Evolutionary conservation across 306 rosid genomes (phyloP).

Genomic region (Hippophae tibetana): DNA sequence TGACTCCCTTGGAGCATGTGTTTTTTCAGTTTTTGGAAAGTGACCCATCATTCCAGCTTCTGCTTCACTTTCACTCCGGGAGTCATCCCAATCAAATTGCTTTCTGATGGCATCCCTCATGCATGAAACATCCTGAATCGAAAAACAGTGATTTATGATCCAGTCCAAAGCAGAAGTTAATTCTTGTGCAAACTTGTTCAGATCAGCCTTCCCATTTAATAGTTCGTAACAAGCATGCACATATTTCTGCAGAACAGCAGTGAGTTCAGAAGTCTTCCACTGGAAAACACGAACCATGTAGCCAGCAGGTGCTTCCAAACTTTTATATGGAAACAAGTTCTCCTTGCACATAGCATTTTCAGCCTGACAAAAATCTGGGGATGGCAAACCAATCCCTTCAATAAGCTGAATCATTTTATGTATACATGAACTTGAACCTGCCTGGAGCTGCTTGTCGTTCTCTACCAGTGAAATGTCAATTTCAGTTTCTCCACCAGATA

Average conservation of each 20-base stretch:
- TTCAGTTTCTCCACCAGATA: slow-evolving; percentile 19
- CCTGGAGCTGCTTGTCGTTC: slow-evolving; percentile 24
- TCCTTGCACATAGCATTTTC: slow-evolving; percentile 30
- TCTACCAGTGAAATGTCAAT: slow-evolving; percentile 17
- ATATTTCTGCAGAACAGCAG: slow-evolving; percentile 43
- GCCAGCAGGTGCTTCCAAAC: slow-evolving; percentile 46
- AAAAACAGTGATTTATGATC: slow-evolving; percentile 85
- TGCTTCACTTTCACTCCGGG: slow-evolving; percentile 65
- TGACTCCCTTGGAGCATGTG: slow-evolving; percentile 24
- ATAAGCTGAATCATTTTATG: slow-evolving; percentile 71
- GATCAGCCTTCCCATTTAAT: slow-evolving; percentile 51
- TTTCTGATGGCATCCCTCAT: slow-evolving; percentile 75
- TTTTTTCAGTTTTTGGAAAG: slow-evolving; percentile 31
- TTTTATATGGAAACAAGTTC: slow-evolving; percentile 16
- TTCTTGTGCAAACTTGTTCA: slow-evolving; percentile 38
- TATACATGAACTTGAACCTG: slow-evolving; percentile 39
- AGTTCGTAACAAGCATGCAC: slow-evolving; percentile 59
- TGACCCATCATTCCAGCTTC: slow-evolving; percentile 43
- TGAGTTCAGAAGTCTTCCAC: slow-evolving; percentile 76
- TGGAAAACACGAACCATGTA: slow-evolving; percentile 78
- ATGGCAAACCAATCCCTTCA: slow-evolving; percentile 58
- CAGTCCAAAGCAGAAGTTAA: slow-evolving; percentile 67
- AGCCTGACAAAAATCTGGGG: slow-evolving; percentile 32
- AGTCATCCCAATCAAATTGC: slow-evolving; percentile 78
- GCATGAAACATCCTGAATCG: slow-evolving; percentile 84